Percentiles rank a stretch among this genome's conserved stretches.
These are phyloP conservation scores for Starmerella apis DNA, from an alignment of 805 yeast species.

Conservation along the genomic window DNA sequence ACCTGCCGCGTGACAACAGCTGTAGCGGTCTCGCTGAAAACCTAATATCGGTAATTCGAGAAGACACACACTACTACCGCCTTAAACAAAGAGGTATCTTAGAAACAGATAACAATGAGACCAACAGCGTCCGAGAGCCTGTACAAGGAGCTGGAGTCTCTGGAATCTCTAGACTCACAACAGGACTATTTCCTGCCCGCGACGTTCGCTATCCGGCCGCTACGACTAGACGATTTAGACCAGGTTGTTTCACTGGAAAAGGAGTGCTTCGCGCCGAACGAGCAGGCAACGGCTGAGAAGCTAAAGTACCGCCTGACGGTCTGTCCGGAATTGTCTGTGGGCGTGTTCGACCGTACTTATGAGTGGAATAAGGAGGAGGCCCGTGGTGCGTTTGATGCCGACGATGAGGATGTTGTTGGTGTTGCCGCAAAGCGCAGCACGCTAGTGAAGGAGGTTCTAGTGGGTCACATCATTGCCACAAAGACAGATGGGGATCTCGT, in stretches of 20 bases:
- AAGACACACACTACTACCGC: too few relatives aligned
- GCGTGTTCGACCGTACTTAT: constrained; percentile 50
- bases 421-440: constrained; percentile 56
- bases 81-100: background rate
- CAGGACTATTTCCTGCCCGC: constrained; percentile 36
- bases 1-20: constrained; percentile 2
- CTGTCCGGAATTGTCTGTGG: constrained; percentile 87
- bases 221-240: constrained; percentile 61
- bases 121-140: constrained; percentile 26
- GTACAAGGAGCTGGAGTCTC: constrained; percentile 19
- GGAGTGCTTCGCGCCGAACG: constrained; percentile 57
- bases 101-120: constrained; percentile 20
- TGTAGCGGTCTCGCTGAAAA: constrained; percentile 1
- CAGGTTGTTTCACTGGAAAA: constrained; percentile 53
- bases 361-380: constrained; percentile 19
- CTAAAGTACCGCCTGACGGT: constrained; percentile 56
- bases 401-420: constrained; percentile 25
- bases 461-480: constrained; percentile 24
- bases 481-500: constrained; percentile 17
- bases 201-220: constrained; percentile 63
- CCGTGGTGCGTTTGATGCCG: constrained; percentile 21
- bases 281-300: constrained; percentile 57
- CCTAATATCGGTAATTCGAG: constrained; percentile 2
- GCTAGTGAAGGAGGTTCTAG: constrained; percentile 53
- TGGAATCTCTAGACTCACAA: constrained; percentile 8